phyloP scores from a whole-genome alignment of 1,139 yeast species.

The Debaryomycetaceae sp. region DNA sequence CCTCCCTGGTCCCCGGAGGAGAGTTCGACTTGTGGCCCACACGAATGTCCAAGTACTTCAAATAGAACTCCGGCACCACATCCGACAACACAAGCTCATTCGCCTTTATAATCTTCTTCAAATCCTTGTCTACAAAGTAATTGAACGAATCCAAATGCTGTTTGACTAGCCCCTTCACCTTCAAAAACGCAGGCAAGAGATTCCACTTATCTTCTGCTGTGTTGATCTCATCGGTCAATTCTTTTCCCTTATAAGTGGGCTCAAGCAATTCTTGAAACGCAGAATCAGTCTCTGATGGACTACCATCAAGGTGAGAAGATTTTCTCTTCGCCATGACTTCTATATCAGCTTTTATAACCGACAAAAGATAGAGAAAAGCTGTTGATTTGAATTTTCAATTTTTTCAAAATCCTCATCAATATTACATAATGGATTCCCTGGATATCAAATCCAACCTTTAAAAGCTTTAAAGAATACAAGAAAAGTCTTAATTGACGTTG shows the following conservation, averaged over 20 bases:
- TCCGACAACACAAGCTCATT: constrained; percentile 87
- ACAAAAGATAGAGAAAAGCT: background rate
- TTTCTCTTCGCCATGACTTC: constrained; percentile 17
- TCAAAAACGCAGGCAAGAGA: constrained; percentile 87
- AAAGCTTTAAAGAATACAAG: background rate
- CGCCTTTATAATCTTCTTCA: constrained; percentile 88
- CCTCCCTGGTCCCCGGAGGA: constrained; percentile 52
- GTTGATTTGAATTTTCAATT: background rate
- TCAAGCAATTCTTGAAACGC: constrained; percentile 73
- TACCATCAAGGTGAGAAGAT: constrained; percentile 11
- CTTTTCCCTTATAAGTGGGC: constrained; percentile 83
- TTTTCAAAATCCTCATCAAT: background rate
- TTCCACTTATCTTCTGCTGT: constrained; percentile 97
- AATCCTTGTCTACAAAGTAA: constrained; percentile 89
- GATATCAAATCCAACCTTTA: background rate
- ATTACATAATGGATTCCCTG: background rate
- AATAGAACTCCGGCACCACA: constrained; percentile 94
- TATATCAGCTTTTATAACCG: background rate
- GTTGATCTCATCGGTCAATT: constrained; percentile 78
- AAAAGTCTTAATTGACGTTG: background rate
- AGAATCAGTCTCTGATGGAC: constrained; percentile 30
- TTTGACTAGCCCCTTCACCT: constrained; percentile 93
- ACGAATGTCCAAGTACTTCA: constrained; percentile 87
- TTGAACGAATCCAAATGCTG: constrained; percentile 97
- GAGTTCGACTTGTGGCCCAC: constrained; percentile 70